phyloP scores from a whole-genome alignment of 257 asterid species.

The Solanum pinnatisectum region DNA sequence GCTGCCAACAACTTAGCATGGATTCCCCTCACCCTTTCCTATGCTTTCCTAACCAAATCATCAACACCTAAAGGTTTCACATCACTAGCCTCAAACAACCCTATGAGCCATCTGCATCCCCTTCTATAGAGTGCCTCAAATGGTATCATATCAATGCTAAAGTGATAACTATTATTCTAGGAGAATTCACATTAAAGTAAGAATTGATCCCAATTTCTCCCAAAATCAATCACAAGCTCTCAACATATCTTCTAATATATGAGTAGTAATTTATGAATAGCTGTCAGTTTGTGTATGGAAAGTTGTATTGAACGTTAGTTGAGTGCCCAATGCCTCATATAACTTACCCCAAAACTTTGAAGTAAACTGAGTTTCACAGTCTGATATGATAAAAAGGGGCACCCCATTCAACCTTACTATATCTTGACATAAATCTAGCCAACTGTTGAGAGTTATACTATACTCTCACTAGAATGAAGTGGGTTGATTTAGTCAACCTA shows the following conservation, averaged over 20 bases:
- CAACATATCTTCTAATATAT: too few species aligned
- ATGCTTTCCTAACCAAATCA: background rate
- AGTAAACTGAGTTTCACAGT: too few species aligned
- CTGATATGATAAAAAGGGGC: background rate
- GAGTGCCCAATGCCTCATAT: background rate
- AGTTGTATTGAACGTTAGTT: too few species aligned
- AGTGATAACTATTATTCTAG: background rate
- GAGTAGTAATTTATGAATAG: background rate
- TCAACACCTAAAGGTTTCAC: background rate
- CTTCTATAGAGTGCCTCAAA: background rate
- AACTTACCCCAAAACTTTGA: background rate
- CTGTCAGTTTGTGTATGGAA: background rate
- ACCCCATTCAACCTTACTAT: background rate
- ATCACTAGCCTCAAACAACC: background rate
- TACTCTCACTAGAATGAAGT: background rate
- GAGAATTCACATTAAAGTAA: background rate
- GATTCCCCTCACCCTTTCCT: background rate
- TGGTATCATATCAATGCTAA: background rate
- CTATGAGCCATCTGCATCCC: background rate
- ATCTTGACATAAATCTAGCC: background rate
- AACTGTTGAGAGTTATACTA: background rate
- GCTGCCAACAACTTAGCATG: background rate
- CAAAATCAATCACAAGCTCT: background rate
- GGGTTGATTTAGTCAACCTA: background rate
- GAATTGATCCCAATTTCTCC: background rate